Conservation (phyloP, 306 rosid species). For the Vicia villosa region DNA sequence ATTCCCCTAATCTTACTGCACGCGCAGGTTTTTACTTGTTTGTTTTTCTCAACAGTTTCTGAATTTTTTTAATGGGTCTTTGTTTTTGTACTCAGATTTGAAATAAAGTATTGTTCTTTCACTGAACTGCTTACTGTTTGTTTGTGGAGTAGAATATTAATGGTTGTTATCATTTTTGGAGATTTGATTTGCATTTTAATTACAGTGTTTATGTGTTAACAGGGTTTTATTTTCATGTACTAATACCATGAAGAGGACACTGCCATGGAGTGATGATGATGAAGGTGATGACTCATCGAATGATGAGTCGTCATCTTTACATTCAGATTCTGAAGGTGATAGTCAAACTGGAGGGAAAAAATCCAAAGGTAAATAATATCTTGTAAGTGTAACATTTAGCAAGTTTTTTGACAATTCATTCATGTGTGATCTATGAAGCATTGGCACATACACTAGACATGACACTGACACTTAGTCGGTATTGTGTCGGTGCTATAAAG, state of each 20-base stretch:
- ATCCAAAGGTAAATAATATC: constrained; percentile 37
- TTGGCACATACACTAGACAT: background rate
- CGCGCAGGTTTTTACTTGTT: constrained; percentile 21
- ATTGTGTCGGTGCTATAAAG: background rate
- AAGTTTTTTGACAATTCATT: background rate
- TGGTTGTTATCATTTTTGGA: constrained; percentile 9
- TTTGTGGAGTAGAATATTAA: constrained; percentile 26
- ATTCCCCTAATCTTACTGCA: constrained; percentile 8
- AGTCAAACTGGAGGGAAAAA: constrained; percentile 44
- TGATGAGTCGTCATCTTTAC: constrained; percentile 52
- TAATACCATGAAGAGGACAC: constrained; percentile 73
- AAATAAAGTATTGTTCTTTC: background rate
- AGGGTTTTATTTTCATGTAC: constrained; percentile 31
- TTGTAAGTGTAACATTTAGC: background rate
- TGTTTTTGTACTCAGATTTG: background rate
- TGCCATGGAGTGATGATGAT: constrained; percentile 75
- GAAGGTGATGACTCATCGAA: constrained; percentile 50
- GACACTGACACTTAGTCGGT: background rate
- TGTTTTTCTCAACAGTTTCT: constrained; percentile 1
- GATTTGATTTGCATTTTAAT: constrained; percentile 5
- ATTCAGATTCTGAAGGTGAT: constrained; percentile 54
- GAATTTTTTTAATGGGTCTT: background rate
- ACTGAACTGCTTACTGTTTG: constrained; percentile 13
- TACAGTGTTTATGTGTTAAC: constrained; percentile 1
- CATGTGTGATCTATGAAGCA: background rate